Conservation (phyloP, 2,329 filamentous ascomycete species). For the Cryphonectria nitschkei region DNA sequence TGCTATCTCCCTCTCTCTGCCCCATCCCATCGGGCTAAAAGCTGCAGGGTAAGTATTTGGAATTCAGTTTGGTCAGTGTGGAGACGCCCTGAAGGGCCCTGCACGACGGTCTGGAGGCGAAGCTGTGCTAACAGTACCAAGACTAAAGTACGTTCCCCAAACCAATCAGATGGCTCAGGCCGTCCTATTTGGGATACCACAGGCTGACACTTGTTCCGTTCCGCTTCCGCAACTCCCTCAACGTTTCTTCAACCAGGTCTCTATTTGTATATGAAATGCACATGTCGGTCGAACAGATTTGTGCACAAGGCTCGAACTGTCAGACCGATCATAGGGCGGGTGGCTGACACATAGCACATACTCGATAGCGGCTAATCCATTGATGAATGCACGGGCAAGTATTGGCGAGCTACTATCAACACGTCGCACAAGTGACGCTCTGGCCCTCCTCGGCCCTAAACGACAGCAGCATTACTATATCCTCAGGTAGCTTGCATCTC, state of each 20-base stretch:
- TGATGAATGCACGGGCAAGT: slow-evolving; percentile 13
- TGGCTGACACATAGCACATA: slow-evolving; percentile 17
- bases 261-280: background rate
- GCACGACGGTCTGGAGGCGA: no score
- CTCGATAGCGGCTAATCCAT: background rate
- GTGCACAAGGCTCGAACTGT: background rate
- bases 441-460: background rate
- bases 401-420: slow-evolving; percentile 19
- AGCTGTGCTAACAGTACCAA: no score
- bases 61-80: slow-evolving; percentile 16
- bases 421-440: slow-evolving; percentile 11
- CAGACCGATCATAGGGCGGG: background rate
- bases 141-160: background rate
- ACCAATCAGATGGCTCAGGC: slow-evolving; percentile 7
- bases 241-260: background rate
- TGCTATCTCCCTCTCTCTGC: background rate
- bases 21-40: background rate
- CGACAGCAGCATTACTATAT: background rate
- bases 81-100: background rate
- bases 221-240: background rate
- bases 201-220: background rate
- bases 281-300: background rate
- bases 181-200: slow-evolving; percentile 16
- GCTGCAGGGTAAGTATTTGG: slow-evolving; percentile 22
- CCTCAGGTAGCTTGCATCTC: background rate